Evolutionary conservation across 2,329 filamentous ascomycete species (phyloP).

Genomic region (Amesomyces nigricolor): DNA sequence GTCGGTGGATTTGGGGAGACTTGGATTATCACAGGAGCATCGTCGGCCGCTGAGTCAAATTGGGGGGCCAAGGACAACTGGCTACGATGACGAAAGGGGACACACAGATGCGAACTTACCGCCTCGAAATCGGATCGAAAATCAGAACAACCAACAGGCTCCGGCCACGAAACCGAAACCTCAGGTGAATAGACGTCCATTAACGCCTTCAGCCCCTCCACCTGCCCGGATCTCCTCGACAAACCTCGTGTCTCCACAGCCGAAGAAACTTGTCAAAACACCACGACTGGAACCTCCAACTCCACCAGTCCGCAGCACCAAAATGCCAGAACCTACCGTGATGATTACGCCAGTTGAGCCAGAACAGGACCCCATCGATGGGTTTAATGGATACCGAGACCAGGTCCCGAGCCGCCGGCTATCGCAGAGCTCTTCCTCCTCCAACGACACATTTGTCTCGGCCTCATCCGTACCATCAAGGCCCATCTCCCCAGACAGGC

Average conservation of each 20-base stretch:
- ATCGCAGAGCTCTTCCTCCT: slow-evolving; percentile 34
- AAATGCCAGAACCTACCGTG: not conserved
- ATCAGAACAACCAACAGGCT: not conserved
- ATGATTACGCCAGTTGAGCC: not conserved
- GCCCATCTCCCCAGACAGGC: slow-evolving; percentile 23
- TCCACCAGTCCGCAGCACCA: not conserved
- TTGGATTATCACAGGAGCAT: not conserved
- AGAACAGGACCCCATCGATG: not conserved
- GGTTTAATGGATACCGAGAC: not conserved
- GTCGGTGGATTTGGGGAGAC: not conserved
- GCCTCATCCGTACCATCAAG: slow-evolving; percentile 30
- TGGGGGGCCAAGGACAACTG: not conserved
- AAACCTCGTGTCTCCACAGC: slow-evolving; percentile 32
- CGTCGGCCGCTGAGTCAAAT: not conserved
- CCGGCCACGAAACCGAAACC: slow-evolving; percentile 7
- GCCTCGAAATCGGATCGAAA: not conserved
- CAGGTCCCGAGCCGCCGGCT: slow-evolving; percentile 12
- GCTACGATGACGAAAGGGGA: not conserved
- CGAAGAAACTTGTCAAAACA: slow-evolving; percentile 30
- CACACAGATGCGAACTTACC: no score
- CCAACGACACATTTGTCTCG: slow-evolving; percentile 43
- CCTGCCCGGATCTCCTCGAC: slow-evolving; percentile 20
- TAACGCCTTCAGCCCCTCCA: slow-evolving; percentile 19
- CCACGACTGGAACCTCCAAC: slow-evolving; percentile 33
- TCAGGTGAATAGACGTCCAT: slow-evolving; percentile 17